These are phyloP conservation scores for Backusella westeae DNA, from an alignment of 192 early-diverging fungal genomes.

Conservation along the genomic window DNA sequence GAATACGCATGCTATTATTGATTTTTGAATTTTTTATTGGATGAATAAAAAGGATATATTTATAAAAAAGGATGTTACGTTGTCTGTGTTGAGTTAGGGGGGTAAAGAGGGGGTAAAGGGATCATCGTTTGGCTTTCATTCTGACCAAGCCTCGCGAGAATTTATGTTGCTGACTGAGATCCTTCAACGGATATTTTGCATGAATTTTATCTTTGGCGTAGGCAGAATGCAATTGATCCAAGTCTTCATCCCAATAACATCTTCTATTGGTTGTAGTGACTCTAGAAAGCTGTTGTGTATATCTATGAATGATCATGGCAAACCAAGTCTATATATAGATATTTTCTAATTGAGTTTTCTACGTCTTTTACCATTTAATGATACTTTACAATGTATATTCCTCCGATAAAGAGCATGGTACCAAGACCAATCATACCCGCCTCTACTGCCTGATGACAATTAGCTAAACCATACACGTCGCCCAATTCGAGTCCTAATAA, in stretches of 20 bases:
- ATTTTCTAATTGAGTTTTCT: no score
- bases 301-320: constrained; percentile 8
- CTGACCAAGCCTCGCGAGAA: constrained; percentile 11
- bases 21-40: background rate
- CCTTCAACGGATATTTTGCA: constrained; percentile 19
- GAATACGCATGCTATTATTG: background rate
- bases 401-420: constrained; percentile 19
- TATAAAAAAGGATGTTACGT: background rate
- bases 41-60: constrained; percentile 2
- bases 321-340: constrained; percentile 20
- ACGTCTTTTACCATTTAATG: background rate
- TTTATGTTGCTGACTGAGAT: constrained; percentile 14
- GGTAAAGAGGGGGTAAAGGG: background rate
- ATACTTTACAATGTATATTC: constrained; percentile 18
- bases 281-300: constrained; percentile 7
- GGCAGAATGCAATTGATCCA: constrained; percentile 18
- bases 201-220: constrained; percentile 20
- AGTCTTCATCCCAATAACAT: constrained; percentile 17
- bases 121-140: background rate
- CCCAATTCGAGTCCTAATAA: constrained; percentile 23
- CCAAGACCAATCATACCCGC: constrained; percentile 29
- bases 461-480: constrained; percentile 26
- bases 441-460: constrained; percentile 29
- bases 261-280: background rate
- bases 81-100: background rate